A percentile compares a stretch with the other conserved stretches of the same genome.
Conservation (phyloP, 2,329 filamentous ascomycete genomes). For the Curvularia eragrostidis region DNA sequence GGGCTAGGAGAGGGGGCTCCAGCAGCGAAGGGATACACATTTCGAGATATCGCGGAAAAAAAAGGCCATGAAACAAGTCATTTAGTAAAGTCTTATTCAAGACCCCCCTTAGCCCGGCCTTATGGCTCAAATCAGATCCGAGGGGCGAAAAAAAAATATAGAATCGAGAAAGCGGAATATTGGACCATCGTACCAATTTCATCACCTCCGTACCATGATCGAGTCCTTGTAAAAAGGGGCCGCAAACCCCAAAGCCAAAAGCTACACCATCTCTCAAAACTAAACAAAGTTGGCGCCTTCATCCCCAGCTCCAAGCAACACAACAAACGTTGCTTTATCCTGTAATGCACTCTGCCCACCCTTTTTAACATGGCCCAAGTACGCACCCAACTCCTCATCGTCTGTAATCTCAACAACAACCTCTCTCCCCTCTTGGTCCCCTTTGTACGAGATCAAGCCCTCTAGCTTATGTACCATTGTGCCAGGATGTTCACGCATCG, state of each 20-base stretch:
- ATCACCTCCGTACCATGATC: neutral
- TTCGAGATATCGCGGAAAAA: no score
- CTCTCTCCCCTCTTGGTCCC: slow-evolving; percentile 58
- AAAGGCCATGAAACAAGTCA: no score
- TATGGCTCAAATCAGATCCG: neutral
- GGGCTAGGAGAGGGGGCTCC: no score
- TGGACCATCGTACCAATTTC: neutral
- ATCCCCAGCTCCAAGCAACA: slow-evolving; percentile 32
- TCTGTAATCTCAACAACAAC: slow-evolving; percentile 70
- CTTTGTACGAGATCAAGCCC: slow-evolving; percentile 64
- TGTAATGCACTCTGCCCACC: slow-evolving; percentile 48
- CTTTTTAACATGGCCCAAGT: slow-evolving; percentile 66
- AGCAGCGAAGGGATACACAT: no score
- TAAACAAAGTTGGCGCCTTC: neutral
- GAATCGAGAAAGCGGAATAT: neutral
- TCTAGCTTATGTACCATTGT: slow-evolving; percentile 67
- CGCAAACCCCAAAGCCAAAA: neutral
- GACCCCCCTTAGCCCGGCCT: neutral
- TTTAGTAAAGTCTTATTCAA: neutral
- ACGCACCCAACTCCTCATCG: slow-evolving; percentile 75
- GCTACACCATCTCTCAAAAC: neutral
- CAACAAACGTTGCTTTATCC: slow-evolving; percentile 62
- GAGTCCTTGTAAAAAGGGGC: neutral
- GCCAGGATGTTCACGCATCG: slow-evolving; percentile 66
- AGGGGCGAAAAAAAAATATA: no score